Conservation (phyloP, 306 rosid species). For the Cicer pinnatifidum region DNA sequence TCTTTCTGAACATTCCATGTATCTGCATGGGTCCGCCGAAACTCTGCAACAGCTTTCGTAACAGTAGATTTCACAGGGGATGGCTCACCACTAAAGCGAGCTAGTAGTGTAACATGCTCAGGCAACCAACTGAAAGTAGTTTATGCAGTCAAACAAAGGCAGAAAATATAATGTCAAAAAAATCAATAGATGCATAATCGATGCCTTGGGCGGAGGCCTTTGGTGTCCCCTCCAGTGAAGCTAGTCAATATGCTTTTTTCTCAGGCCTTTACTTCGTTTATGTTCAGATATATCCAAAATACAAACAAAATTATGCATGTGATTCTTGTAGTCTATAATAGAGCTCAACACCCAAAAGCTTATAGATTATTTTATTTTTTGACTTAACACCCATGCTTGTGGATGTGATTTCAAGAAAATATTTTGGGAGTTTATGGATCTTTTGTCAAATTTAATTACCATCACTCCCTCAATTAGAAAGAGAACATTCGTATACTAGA, state of each 20-base stretch:
- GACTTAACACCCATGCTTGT: neutral
- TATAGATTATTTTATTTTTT: too few relatives aligned
- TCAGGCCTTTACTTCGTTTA: too few relatives aligned
- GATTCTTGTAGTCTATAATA: slow-evolving; percentile 16
- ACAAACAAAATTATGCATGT: neutral
- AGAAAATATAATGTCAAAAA: neutral
- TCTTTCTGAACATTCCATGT: slow-evolving; percentile 98
- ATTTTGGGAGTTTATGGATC: slow-evolving; percentile 22
- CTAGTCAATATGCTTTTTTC: too few relatives aligned
- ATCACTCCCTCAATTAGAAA: neutral
- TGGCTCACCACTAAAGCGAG: slow-evolving; percentile 89
- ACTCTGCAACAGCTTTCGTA: slow-evolving; percentile 98
- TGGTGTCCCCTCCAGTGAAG: too few relatives aligned
- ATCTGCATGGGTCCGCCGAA: slow-evolving; percentile 98
- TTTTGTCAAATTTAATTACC: slow-evolving; percentile 37
- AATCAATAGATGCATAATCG: slow-evolving; percentile 26
- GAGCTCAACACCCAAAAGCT: slow-evolving; percentile 8
- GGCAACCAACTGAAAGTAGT: slow-evolving; percentile 86
- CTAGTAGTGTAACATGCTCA: slow-evolving; percentile 85
- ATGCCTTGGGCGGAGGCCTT: neutral
- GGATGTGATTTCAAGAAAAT: slow-evolving; percentile 22
- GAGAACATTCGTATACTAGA: neutral
- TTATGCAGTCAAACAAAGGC: slow-evolving; percentile 31
- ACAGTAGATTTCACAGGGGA: slow-evolving; percentile 92
- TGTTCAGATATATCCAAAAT: slow-evolving; percentile 27